phyloP scores from a whole-genome alignment of 1,284 basidiomycete species.

The Wolfiporia cocos region DNA sequence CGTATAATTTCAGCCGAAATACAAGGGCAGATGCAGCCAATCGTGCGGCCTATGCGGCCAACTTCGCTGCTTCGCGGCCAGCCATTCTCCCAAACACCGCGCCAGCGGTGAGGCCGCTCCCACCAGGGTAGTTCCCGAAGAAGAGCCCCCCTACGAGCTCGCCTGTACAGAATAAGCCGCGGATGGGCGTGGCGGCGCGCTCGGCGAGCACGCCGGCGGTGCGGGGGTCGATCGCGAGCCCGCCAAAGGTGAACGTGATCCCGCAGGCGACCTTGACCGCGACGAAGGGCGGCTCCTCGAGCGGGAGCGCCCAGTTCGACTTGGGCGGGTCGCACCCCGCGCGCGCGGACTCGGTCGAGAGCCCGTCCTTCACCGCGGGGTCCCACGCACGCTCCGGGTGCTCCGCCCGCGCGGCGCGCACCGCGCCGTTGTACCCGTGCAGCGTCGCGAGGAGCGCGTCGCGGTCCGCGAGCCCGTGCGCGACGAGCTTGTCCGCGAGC shows the following conservation, averaged over 20 bases:
- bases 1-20: too few relatives aligned
- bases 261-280: constrained; percentile 64
- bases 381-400: constrained; percentile 39
- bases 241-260: constrained; percentile 69
- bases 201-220: constrained; percentile 46
- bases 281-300: constrained; percentile 48
- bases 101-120: constrained; percentile 60
- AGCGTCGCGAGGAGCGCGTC: constrained; percentile 40
- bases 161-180: constrained; percentile 56
- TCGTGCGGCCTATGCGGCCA: too few relatives aligned
- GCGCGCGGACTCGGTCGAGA: constrained; percentile 40
- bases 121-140: constrained; percentile 60
- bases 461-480: constrained; percentile 39
- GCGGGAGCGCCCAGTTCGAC: constrained; percentile 57
- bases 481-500: constrained; percentile 41
- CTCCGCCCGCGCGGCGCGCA: constrained; percentile 30
- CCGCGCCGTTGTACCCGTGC: constrained; percentile 44
- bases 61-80: constrained; percentile 43
- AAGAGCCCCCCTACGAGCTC: constrained; percentile 64
- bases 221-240: constrained; percentile 49
- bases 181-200: constrained; percentile 33
- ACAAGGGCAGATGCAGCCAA: too few relatives aligned
- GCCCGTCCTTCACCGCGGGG: constrained; percentile 55
- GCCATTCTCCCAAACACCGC: constrained; percentile 63
- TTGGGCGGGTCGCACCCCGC: constrained; percentile 30